Evolutionary conservation across 257 asterid genomes (phyloP).

Genomic region (Coffea canephora): DNA sequence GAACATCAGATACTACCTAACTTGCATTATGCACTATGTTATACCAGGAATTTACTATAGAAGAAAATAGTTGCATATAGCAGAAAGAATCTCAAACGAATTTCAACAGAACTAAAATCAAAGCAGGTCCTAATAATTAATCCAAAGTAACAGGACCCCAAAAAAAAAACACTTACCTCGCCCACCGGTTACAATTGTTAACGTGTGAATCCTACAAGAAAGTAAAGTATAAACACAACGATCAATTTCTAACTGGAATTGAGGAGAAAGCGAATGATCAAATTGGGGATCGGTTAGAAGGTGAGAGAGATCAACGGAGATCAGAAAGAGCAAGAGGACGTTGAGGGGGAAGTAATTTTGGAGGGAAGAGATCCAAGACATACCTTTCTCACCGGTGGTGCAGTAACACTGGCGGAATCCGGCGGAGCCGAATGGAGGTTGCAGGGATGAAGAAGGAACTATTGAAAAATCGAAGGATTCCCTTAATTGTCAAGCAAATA

Average conservation of each 20-base stretch:
- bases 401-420: background rate
- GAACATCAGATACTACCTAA: too few species aligned
- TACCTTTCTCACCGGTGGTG: slow-evolving; percentile 6
- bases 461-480: too few species aligned
- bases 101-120: background rate
- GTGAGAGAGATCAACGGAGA: background rate
- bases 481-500: background rate
- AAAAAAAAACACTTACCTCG: background rate
- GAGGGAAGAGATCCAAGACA: background rate
- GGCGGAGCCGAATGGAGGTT: background rate
- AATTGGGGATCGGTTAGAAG: background rate
- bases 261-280: background rate
- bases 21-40: too few species aligned
- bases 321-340: background rate
- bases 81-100: too few species aligned
- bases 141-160: background rate
- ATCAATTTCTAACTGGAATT: background rate
- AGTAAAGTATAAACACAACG: background rate
- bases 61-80: too few species aligned
- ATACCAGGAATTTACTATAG: too few species aligned
- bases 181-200: background rate
- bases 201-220: background rate
- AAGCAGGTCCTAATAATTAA: background rate
- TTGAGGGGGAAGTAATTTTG: background rate
- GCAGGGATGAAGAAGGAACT: background rate